Base-by-base conservation (phyloP, 345 rosid genomes). In the Acer campestre region DNA sequence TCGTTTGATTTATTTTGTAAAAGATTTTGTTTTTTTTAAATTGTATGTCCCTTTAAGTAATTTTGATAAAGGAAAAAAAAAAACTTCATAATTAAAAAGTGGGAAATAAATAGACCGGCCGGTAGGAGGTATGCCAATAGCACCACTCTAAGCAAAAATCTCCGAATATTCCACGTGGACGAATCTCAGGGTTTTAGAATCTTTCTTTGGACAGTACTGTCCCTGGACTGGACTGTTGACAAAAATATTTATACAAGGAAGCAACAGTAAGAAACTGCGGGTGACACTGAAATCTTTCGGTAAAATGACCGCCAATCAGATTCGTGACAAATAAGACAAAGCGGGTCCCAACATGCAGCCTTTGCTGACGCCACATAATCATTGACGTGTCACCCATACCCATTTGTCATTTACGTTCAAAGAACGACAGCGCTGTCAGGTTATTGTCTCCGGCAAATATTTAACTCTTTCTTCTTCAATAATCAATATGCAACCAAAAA, bases 251-350 rank as follows among this genome's bases (percentile, higher is more conserved):
- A 29, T 63, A 48, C 64, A 51, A 71, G 10, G 4, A 56, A 31
- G 29, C 82, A 75, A 63, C 85, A 73, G 77, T 71, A 63, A 71
- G 10, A 23, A 51, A 78, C 55, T 4, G 35, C 35, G 8, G 79
- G 55, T 23, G 1, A 48, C 3, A 20, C 22, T 63, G 31, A 3
- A 25, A 16, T 9, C 40, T 61, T 14, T 0, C 42, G 0, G 71
- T 69, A 42, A 80, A 56, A 44, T 38, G 6, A 63, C 23, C 42
- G 2, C 81, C 78, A 82, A 40, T 76, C 14, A 59, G 0, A 4
- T 1, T 6, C 1, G 3, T 67, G 71, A 74, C 82, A 80, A 62
- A 62, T 81, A 49, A 7, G 29, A 6, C 10, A 67, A 4, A 9
- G 48, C n/a, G 55, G 49, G 10, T 14, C 61, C 66, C 63, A 42